These are phyloP conservation scores for Geoglossum glabrum DNA, from an alignment of 495 filamentous ascomycete species.

Conservation along the genomic window DNA sequence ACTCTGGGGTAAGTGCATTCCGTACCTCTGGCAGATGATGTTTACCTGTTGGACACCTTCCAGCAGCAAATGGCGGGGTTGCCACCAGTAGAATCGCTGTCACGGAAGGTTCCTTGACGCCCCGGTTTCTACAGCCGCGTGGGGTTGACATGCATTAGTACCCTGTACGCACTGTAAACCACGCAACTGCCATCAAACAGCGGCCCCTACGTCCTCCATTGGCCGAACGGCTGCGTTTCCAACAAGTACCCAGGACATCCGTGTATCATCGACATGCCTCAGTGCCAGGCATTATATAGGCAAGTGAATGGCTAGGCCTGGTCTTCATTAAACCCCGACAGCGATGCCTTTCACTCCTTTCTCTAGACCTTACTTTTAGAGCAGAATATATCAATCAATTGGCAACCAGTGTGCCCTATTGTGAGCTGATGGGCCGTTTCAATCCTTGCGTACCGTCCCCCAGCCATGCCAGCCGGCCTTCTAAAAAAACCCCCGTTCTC, in stretches of 20 bases:
- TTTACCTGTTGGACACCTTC: not conserved
- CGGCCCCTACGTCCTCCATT: too few species aligned
- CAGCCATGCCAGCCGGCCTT: too few species aligned
- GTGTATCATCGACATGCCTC: not conserved
- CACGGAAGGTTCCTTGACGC: not conserved
- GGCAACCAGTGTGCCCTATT: too few species aligned
- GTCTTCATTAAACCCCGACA: too few species aligned
- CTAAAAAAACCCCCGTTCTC: too few species aligned
- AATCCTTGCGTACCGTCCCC: too few species aligned
- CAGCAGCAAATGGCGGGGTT: not conserved
- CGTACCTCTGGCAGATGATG: too few species aligned
- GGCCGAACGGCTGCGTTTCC: not conserved
- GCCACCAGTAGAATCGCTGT: not conserved
- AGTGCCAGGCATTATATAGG: not conserved
- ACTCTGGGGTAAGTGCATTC: not conserved
- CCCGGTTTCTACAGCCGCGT: not conserved
- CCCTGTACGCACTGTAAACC: not conserved
- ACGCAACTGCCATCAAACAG: too few species aligned
- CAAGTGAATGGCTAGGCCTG: not conserved
- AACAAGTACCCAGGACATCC: not conserved
- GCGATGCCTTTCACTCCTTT: too few species aligned
- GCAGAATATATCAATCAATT: too few species aligned
- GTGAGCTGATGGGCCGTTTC: too few species aligned
- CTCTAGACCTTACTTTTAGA: too few species aligned
- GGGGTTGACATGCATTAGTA: not conserved